Evolutionary conservation across 208 protist genomes (phyloP).

Genomic region (Trypanosoma lewisi): DNA sequence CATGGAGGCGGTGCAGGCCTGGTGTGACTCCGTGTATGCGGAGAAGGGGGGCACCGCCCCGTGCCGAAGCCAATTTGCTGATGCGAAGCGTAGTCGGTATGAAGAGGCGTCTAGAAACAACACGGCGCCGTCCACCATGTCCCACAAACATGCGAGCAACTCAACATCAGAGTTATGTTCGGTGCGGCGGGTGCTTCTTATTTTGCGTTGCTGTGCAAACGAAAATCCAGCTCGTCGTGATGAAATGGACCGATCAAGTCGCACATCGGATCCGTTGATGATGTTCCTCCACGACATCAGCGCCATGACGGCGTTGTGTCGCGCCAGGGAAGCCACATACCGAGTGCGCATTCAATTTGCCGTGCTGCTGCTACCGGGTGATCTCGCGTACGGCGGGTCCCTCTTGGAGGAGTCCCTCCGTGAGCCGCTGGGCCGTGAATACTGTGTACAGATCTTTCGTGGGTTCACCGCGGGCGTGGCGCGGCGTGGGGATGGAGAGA

Average conservation of each 20-base stretch:
- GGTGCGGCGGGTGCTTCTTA: slow-evolving; percentile 33
- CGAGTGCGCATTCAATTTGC: slow-evolving; percentile 28
- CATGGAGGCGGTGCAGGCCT: slow-evolving; percentile 41
- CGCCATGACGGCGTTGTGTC: slow-evolving; percentile 37
- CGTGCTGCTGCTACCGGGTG: slow-evolving; percentile 71
- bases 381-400: slow-evolving; percentile 55
- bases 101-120: not conserved
- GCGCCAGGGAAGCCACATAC: slow-evolving; percentile 31
- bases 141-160: not conserved
- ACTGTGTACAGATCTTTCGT: slow-evolving; percentile 52
- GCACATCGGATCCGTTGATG: slow-evolving; percentile 40
- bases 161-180: not conserved
- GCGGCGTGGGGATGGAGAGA: slow-evolving; percentile 6
- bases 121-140: not conserved
- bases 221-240: not conserved
- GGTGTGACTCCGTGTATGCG: slow-evolving; percentile 39
- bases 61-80: not conserved
- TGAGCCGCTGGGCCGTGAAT: slow-evolving; percentile 42
- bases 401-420: slow-evolving; percentile 45
- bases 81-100: slow-evolving; percentile 2
- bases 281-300: slow-evolving; percentile 61
- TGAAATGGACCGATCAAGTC: not conserved
- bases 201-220: slow-evolving; percentile 55
- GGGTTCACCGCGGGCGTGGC: not conserved
- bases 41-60: slow-evolving; percentile 12